Evolutionary conservation across 1,284 basidiomycete species (phyloP).

Genomic region (Phlebopus sp.): DNA sequence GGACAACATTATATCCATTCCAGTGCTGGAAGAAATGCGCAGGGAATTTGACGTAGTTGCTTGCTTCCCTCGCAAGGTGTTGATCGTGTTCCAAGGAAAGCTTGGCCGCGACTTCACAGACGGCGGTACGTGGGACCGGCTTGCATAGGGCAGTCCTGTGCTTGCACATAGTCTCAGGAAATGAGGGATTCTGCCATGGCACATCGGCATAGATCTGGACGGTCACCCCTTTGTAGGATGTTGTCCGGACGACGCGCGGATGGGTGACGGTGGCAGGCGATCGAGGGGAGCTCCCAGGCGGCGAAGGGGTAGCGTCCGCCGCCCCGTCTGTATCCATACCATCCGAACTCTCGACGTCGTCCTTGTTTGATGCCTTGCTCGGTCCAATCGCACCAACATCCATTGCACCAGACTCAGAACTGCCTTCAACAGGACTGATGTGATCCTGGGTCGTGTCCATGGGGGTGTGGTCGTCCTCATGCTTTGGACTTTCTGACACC

Average conservation of each 20-base stretch:
- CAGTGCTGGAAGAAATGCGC: constrained; percentile 36
- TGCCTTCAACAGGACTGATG: too few relatives aligned
- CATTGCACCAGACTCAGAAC: too few relatives aligned
- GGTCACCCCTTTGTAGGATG: constrained; percentile 8
- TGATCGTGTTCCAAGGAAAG: constrained; percentile 19
- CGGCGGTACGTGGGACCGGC: constrained; percentile 27
- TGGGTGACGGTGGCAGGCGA: not conserved
- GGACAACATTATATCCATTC: constrained; percentile 33
- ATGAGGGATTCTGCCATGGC: constrained; percentile 16
- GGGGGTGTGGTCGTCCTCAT: too few relatives aligned
- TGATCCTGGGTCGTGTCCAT: too few relatives aligned
- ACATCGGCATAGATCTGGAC: constrained; percentile 10
- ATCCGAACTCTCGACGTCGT: too few relatives aligned
- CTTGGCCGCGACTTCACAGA: constrained; percentile 29
- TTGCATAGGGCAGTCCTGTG: constrained; percentile 5
- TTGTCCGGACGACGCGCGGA: not conserved
- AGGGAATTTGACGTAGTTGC: constrained; percentile 29
- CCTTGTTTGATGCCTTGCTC: too few relatives aligned
- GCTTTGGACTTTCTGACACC: too few relatives aligned
- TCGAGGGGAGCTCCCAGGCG: too few relatives aligned
- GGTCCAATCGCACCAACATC: too few relatives aligned
- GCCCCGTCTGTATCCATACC: too few relatives aligned
- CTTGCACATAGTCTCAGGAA: constrained; percentile 13
- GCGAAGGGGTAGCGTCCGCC: too few relatives aligned
- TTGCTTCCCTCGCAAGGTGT: constrained; percentile 27